These are phyloP conservation scores for Tremella yokohamensis DNA, from an alignment of 768 basidiomycete species.

Conservation along the genomic window DNA sequence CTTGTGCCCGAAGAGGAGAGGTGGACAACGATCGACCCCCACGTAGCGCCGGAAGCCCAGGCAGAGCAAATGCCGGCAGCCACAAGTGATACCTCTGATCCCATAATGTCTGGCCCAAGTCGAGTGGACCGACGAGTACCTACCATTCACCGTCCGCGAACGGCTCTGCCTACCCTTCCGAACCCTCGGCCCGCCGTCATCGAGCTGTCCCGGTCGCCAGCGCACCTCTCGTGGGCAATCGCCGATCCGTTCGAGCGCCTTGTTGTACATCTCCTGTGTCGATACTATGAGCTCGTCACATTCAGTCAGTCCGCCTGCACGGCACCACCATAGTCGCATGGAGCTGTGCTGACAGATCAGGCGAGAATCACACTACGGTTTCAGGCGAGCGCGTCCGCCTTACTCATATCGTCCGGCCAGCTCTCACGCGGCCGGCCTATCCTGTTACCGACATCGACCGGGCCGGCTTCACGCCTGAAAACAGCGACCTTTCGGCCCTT, in stretches of 20 bases:
- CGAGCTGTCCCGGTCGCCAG: conserved; percentile 43
- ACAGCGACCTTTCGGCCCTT: background rate
- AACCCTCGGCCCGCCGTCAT: conserved; percentile 27
- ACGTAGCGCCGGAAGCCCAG: background rate
- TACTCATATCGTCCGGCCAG: conserved; percentile 45
- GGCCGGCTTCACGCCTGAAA: conserved; percentile 14
- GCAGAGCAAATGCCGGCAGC: background rate
- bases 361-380: conserved; percentile 33
- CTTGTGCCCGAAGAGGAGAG: background rate
- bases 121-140: too few relatives aligned
- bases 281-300: conserved; percentile 47
- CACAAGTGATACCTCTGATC: too few relatives aligned
- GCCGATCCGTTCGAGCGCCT: conserved; percentile 46
- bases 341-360: conserved; percentile 15
- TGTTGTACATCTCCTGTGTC: conserved; percentile 42
- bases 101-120: too few relatives aligned
- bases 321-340: background rate
- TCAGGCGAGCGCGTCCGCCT: conserved; percentile 25
- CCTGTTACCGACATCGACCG: conserved; percentile 12
- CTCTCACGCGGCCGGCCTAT: conserved; percentile 25
- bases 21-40: conserved; percentile 10
- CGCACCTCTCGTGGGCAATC: conserved; percentile 46
- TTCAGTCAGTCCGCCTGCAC: conserved; percentile 40
- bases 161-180: too few relatives aligned
- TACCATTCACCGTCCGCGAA: too few relatives aligned